Percentiles rank a stretch among this genome's conserved stretches.
phyloP scores from a whole-genome alignment of 129 eudicot species.

The sunflower (Helianthus annuus) region DNA sequence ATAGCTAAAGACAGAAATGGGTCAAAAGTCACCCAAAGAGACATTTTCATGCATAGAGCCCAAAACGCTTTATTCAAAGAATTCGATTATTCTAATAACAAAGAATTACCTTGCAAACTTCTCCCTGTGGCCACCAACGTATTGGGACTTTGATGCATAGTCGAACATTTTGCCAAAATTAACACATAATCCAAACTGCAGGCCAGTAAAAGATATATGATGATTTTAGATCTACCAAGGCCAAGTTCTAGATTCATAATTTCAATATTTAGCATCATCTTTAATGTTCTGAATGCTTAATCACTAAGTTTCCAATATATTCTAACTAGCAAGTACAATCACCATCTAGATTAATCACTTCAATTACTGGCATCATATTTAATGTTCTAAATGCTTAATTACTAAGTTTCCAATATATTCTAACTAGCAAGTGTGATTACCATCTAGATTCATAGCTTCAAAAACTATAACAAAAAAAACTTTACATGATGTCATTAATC shows the following conservation, averaged over 20 bases:
- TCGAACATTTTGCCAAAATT: conserved; percentile 57
- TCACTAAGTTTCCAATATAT: neutral
- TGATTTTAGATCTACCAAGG: conserved; percentile 8
- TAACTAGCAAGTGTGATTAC: conserved; percentile 7
- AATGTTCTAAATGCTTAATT: conserved; percentile 10
- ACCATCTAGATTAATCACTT: neutral
- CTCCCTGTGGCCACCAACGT: conserved; percentile 61
- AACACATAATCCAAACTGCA: conserved; percentile 48
- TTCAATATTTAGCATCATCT: conserved; percentile 8
- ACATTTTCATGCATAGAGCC: neutral
- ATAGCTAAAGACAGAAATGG: neutral
- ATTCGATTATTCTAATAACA: neutral
- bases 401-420: neutral
- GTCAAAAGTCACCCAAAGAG: neutral
- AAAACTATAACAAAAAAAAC: neutral
- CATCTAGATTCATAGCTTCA: neutral
- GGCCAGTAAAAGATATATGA: conserved; percentile 20
- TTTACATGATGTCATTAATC: too few species aligned
- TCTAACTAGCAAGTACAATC: conserved; percentile 7
- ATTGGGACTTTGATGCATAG: conserved; percentile 53
- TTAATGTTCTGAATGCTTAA: conserved; percentile 11
- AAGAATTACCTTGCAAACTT: conserved; percentile 63
- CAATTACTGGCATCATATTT: conserved; percentile 6
- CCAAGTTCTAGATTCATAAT: neutral
- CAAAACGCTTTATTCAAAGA: neutral